Percentiles rank a stretch among this genome's conserved stretches.
Conservation (phyloP, 2,329 filamentous ascomycete species). For the Xylaria arbuscula region DNA sequence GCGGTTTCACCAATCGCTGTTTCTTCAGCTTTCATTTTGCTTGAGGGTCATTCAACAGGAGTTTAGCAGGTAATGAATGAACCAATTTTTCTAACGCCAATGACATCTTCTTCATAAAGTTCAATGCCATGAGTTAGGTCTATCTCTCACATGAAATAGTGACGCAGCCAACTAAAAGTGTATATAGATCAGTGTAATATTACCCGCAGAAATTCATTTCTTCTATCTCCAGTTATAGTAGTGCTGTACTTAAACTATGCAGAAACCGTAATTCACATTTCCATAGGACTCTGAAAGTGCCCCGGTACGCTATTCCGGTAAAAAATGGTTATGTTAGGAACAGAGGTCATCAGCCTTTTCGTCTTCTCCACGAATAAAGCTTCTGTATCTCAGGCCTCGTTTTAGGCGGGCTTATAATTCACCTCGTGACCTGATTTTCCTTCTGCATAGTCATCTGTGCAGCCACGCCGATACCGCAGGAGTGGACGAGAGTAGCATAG, state of each 20-base stretch:
- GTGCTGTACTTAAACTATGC: no score
- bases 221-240: background rate
- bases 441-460: background rate
- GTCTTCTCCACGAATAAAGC: background rate
- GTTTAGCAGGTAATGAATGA: constrained; percentile 28
- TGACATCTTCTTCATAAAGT: constrained; percentile 9
- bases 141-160: background rate
- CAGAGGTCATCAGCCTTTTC: background rate
- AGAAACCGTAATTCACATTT: no score
- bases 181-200: constrained; percentile 31
- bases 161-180: constrained; percentile 6
- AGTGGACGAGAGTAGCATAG: background rate
- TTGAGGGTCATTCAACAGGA: constrained; percentile 16
- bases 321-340: no score
- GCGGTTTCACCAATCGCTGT: constrained; percentile 14
- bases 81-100: constrained; percentile 21
- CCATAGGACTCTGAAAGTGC: no score
- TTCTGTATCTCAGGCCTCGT: no score
- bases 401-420: no score
- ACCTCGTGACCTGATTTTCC: background rate
- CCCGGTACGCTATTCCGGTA: no score
- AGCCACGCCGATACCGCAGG: background rate
- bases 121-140: background rate
- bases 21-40: constrained; percentile 6
- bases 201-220: constrained; percentile 1